phyloP scores from a whole-genome alignment of 2,329 filamentous ascomycete genomes.

The Exophiala bonariae region DNA sequence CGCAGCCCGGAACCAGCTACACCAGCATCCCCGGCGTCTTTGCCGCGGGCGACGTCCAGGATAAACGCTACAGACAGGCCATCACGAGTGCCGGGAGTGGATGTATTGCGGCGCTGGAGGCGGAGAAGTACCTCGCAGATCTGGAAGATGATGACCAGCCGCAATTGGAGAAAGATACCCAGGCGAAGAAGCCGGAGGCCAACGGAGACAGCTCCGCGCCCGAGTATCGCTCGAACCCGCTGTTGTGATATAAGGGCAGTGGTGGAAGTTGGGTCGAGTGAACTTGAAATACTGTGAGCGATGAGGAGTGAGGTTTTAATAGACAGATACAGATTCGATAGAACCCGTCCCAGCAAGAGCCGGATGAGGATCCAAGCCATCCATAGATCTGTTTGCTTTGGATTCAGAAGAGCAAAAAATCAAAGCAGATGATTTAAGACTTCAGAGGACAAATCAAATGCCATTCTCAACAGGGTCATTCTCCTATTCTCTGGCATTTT shows the following conservation, averaged over 20 bases:
- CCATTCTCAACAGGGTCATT: no score
- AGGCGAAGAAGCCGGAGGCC: slow-evolving; percentile 50
- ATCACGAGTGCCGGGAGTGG: slow-evolving; percentile 96
- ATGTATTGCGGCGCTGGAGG: slow-evolving; percentile 92
- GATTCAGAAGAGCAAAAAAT: no score
- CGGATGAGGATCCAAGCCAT: no score
- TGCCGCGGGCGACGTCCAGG: slow-evolving; percentile 95
- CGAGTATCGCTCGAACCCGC: slow-evolving; percentile 65
- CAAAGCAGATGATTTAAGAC: no score
- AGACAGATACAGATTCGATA: no score
- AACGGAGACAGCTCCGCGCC: slow-evolving; percentile 52
- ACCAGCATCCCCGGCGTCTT: slow-evolving; percentile 92
- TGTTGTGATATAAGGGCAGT: slow-evolving; percentile 49
- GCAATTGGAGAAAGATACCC: slow-evolving; percentile 44
- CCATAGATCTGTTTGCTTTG: no score
- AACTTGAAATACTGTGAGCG: no score
- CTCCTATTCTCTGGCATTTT: no score
- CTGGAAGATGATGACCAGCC: slow-evolving; percentile 56
- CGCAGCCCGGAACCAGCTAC: slow-evolving; percentile 80
- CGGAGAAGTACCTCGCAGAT: slow-evolving; percentile 88
- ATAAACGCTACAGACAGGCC: slow-evolving; percentile 96
- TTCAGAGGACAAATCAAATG: no score
- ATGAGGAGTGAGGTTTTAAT: no score
- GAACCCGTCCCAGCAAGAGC: no score
- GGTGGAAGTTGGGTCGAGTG: no score